Conservation (phyloP, 2,329 filamentous ascomycete species). For the Phialophora verrucosa region DNA sequence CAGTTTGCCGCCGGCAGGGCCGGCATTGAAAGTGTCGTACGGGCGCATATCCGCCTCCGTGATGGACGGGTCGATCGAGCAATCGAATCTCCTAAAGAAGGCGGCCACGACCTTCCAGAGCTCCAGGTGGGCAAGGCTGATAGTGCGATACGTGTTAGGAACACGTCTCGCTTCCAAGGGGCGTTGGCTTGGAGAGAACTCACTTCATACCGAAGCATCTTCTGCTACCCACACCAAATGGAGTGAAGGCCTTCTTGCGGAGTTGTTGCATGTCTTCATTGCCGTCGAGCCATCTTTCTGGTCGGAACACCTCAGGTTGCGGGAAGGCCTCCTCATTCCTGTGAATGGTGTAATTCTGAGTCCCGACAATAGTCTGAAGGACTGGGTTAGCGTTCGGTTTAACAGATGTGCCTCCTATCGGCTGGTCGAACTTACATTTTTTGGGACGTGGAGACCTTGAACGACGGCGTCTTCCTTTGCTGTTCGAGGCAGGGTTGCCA, state of each 20-base stretch:
- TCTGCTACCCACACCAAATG: slow-evolving; percentile 21
- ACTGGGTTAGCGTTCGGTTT: background rate
- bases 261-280: slow-evolving; percentile 12
- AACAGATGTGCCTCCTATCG: background rate
- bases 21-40: slow-evolving; percentile 28
- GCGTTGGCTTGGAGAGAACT: background rate
- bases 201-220: slow-evolving; percentile 25
- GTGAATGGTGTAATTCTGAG: slow-evolving; percentile 26
- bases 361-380: slow-evolving; percentile 22
- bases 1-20: slow-evolving; percentile 21
- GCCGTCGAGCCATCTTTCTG: slow-evolving; percentile 36
- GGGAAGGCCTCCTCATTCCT: slow-evolving; percentile 36
- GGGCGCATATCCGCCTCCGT: slow-evolving; percentile 22
- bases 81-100: slow-evolving; percentile 25
- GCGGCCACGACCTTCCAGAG: slow-evolving; percentile 10
- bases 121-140: slow-evolving; percentile 25
- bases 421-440: slow-evolving; percentile 7
- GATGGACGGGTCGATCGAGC: slow-evolving; percentile 15
- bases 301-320: slow-evolving; percentile 36
- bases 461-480: slow-evolving; percentile 35
- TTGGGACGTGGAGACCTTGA: slow-evolving; percentile 36
- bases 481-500: slow-evolving; percentile 27
- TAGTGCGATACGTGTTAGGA: background rate
- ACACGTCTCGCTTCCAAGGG: background rate
- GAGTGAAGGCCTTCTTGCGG: slow-evolving; percentile 14